A percentile compares a stretch with the other conserved stretches of the same genome.
Evolutionary conservation across 305 asterid species (phyloP).

Genomic region (Fraxinus baroniana): DNA sequence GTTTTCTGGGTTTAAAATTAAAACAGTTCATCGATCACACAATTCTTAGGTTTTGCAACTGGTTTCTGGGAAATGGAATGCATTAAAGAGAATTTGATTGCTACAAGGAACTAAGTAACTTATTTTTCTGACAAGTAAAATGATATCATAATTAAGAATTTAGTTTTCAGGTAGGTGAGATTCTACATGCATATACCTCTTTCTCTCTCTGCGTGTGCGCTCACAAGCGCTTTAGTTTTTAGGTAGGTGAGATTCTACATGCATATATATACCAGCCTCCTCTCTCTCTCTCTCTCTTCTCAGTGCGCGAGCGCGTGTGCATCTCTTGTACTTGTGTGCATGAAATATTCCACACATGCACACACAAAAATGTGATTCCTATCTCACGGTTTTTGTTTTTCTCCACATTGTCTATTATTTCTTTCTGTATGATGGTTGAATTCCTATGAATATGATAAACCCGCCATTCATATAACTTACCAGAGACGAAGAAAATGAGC

Average conservation of each 20-base stretch:
- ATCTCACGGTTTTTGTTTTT: neutral
- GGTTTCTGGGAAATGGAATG: neutral
- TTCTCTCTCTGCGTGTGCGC: neutral
- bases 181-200: slow-evolving; percentile 30
- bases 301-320: no score
- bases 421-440: neutral
- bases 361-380: neutral
- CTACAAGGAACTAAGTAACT: neutral
- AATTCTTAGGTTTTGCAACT: neutral
- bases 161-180: neutral
- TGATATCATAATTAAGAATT: neutral
- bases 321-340: neutral
- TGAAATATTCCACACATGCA: neutral
- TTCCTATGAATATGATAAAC: neutral
- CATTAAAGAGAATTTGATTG: neutral
- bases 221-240: no score
- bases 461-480: no score
- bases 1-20: neutral
- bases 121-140: neutral
- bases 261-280: no score
- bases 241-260: no score
- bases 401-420: neutral
- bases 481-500: no score
- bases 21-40: neutral
- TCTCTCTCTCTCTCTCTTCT: no score